Evolutionary conservation across 208 protist species (phyloP).

Genomic region (Trypanosoma congolense): DNA sequence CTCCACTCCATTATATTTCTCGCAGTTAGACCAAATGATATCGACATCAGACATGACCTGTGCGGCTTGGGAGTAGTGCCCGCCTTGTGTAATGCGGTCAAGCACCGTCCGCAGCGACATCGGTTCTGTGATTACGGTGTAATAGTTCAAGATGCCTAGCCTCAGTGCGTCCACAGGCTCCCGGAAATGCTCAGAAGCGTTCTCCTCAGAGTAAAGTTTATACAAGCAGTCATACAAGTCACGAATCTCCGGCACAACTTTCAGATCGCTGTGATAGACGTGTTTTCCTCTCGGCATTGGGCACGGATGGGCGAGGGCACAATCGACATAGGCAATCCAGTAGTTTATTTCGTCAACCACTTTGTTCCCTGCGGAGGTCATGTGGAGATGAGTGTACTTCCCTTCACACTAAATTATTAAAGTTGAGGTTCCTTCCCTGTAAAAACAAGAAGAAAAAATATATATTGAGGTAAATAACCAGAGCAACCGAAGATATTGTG

Average conservation of each 20-base stretch:
- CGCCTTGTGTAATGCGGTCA: conserved; percentile 49
- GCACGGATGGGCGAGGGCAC: conserved; percentile 52
- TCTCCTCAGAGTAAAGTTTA: conserved; percentile 73
- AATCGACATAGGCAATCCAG: conserved; percentile 61
- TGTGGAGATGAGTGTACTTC: too few relatives aligned
- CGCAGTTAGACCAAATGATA: conserved; percentile 73
- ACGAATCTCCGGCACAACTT: conserved; percentile 39
- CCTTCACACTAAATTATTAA: too few relatives aligned
- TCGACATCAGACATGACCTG: conserved; percentile 64
- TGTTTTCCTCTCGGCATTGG: conserved; percentile 67
- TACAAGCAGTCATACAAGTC: conserved; percentile 77
- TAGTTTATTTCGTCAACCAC: conserved; percentile 49
- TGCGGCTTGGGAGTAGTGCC: conserved; percentile 39
- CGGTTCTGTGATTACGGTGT: conserved; percentile 49
- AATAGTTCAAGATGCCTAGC: conserved; percentile 66
- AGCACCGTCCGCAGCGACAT: conserved; percentile 65
- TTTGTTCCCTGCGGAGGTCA: conserved; percentile 32
- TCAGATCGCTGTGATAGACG: conserved; percentile 34
- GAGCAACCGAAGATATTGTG: too few relatives aligned
- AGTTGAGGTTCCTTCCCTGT: too few relatives aligned
- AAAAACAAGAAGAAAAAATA: too few relatives aligned
- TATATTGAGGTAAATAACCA: too few relatives aligned
- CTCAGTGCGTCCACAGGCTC: conserved; percentile 79
- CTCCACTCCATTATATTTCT: conserved; percentile 55
- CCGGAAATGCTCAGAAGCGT: conserved; percentile 50